Evolutionary conservation across 495 filamentous ascomycete species (phyloP).

Genomic region (Penicillium pulvis): DNA sequence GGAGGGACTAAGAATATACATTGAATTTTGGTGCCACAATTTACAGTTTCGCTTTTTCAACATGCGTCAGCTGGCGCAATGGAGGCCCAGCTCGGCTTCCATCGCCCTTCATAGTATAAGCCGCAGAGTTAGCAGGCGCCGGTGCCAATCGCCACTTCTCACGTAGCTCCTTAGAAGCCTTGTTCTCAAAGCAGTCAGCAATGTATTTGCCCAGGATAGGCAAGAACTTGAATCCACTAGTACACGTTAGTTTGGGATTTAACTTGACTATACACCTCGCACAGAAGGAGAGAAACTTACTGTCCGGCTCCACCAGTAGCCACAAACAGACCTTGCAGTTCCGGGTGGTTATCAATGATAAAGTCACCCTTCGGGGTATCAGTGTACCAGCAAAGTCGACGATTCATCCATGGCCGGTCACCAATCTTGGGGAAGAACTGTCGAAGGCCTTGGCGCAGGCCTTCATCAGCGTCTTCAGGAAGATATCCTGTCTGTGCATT

Average conservation of each 20-base stretch:
- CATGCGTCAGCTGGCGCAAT: constrained; percentile 23
- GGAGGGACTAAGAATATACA: neutral
- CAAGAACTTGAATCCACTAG: constrained; percentile 73
- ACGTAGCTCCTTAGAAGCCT: constrained; percentile 49
- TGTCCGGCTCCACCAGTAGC: constrained; percentile 80
- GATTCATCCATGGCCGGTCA: constrained; percentile 57
- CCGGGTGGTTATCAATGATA: constrained; percentile 70
- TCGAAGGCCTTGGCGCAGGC: constrained; percentile 57
- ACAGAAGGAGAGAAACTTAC: constrained; percentile 21
- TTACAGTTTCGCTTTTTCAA: constrained; percentile 33
- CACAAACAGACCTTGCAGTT: constrained; percentile 63
- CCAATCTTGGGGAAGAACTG: constrained; percentile 60
- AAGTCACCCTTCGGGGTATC: constrained; percentile 77
- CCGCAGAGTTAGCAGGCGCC: constrained; percentile 13
- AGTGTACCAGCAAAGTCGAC: constrained; percentile 44
- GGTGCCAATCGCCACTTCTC: constrained; percentile 60
- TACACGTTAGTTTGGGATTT: constrained; percentile 4
- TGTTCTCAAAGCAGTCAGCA: constrained; percentile 58
- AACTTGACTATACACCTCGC: neutral
- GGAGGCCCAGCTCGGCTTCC: constrained; percentile 37
- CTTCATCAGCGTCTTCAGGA: constrained; percentile 60
- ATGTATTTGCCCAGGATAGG: constrained; percentile 74
- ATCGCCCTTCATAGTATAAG: constrained; percentile 30
- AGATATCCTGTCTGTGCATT: constrained; percentile 32
- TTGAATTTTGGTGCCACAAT: neutral